phyloP scores from a whole-genome alignment of 2,329 filamentous ascomycete species.

The Cladosporium halotolerans region DNA sequence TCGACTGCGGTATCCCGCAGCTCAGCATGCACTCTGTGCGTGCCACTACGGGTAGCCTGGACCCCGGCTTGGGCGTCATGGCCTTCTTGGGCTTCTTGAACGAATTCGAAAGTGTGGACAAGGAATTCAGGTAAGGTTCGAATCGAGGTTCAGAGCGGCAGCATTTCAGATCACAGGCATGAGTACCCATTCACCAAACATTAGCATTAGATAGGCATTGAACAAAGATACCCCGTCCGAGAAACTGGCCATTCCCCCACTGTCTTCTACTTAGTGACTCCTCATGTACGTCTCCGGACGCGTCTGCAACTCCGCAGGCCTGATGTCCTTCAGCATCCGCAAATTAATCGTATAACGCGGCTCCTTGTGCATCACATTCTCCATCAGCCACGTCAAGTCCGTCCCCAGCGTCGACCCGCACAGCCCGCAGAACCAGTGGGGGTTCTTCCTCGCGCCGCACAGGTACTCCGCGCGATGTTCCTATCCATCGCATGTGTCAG shows the following conservation, averaged over 20 bases:
- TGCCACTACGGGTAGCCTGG: constrained; percentile 76
- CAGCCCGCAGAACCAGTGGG: constrained; percentile 22
- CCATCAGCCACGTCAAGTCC: constrained; percentile 17
- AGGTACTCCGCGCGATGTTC: constrained; percentile 19
- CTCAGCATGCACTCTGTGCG: constrained; percentile 90
- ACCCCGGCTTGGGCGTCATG: constrained; percentile 81
- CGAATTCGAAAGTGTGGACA: constrained; percentile 76
- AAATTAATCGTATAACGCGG: constrained; percentile 20
- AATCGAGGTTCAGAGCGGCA: too few relatives aligned
- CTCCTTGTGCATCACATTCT: constrained; percentile 15
- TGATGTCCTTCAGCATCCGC: constrained; percentile 24
- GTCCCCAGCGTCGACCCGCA: constrained; percentile 20
- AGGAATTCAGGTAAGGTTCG: constrained; percentile 55
- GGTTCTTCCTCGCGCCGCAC: constrained; percentile 14
- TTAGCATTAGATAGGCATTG: neutral
- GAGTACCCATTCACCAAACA: neutral
- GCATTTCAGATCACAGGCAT: too few relatives aligned
- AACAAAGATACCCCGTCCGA: neutral
- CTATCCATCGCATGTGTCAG: neutral
- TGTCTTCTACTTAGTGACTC: neutral
- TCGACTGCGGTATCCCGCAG: constrained; percentile 86
- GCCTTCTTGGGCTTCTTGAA: constrained; percentile 88
- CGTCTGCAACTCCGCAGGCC: constrained; percentile 17
- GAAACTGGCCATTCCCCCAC: neutral
- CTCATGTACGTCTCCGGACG: constrained; percentile 17